Percentiles rank a stretch among this genome's conserved stretches.
Evolutionary conservation across 805 yeast species (phyloP).

Genomic region (Barnettozyma pratensis): DNA sequence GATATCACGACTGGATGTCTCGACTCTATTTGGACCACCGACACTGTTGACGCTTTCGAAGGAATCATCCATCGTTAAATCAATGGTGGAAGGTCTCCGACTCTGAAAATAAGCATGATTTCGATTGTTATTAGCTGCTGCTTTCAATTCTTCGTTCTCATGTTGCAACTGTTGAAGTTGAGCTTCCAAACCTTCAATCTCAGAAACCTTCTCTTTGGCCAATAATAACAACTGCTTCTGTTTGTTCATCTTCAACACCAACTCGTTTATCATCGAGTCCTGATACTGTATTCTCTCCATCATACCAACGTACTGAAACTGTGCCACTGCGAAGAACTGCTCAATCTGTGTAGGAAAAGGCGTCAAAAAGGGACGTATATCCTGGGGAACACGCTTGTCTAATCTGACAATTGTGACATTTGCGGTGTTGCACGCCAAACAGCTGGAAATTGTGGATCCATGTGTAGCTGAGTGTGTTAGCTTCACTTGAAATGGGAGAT

Average conservation of each 20-base stretch:
- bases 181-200: conserved; percentile 13
- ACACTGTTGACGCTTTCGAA: conserved; percentile 9
- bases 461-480: not conserved
- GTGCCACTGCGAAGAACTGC: conserved; percentile 20
- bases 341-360: conserved; percentile 22
- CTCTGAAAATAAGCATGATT: not conserved
- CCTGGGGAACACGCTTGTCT: conserved; percentile 17
- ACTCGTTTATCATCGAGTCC: conserved; percentile 9
- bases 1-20: not conserved
- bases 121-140: not conserved
- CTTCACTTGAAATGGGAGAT: not conserved
- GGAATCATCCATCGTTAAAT: conserved; percentile 18
- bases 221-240: conserved; percentile 18
- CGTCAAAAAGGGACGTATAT: conserved; percentile 18
- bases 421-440: conserved; percentile 16
- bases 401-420: conserved; percentile 15
- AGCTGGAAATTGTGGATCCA: conserved; percentile 9
- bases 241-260: conserved; percentile 16
- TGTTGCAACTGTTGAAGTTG: conserved; percentile 9
- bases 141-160: conserved; percentile 7
- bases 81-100: conserved; percentile 17
- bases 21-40: not conserved
- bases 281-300: conserved; percentile 18
- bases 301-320: conserved; percentile 21
- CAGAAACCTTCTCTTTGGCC: conserved; percentile 21